phyloP scores from a whole-genome alignment of 139 green algal genomes.

The Nannochloris sp. region DNA sequence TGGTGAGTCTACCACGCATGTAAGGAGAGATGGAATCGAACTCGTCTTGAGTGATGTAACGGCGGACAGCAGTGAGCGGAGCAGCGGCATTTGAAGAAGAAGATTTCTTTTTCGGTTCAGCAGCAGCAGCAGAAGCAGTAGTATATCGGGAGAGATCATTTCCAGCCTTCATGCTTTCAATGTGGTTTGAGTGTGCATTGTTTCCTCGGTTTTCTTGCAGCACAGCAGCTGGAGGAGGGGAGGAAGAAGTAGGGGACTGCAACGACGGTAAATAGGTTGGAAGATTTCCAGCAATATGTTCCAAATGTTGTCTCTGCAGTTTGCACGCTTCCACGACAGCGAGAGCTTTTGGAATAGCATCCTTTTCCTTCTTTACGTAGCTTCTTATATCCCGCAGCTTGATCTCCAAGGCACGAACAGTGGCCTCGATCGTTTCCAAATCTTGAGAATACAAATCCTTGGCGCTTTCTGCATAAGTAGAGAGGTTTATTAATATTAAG shows the following conservation, averaged over 20 bases:
- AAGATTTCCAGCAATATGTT: slow-evolving; percentile 40
- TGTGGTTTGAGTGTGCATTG: background rate
- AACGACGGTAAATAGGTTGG: slow-evolving; percentile 38
- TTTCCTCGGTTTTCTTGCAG: background rate
- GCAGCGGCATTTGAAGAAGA: background rate
- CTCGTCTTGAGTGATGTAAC: slow-evolving; percentile 57
- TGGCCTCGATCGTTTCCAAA: slow-evolving; percentile 21
- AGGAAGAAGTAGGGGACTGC: background rate
- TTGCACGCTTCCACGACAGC: slow-evolving; percentile 37
- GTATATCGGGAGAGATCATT: background rate
- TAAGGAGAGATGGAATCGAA: slow-evolving; percentile 48
- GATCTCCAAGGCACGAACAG: slow-evolving; percentile 18
- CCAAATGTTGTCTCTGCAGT: slow-evolving; percentile 36
- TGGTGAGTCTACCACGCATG: slow-evolving; percentile 54
- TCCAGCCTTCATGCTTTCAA: no score
- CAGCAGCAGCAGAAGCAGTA: background rate
- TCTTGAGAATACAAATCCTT: slow-evolving; percentile 16
- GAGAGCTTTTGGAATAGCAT: slow-evolving; percentile 28
- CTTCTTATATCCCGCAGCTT: slow-evolving; percentile 10
- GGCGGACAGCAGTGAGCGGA: slow-evolving; percentile 18
- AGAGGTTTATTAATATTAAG: background rate
- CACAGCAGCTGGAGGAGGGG: background rate
- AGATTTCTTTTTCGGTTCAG: background rate
- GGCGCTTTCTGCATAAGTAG: background rate
- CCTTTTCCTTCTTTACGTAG: slow-evolving; percentile 9